Conservation (phyloP, 352 stramenopile genomes). For the Elongisporangium anandrum region DNA sequence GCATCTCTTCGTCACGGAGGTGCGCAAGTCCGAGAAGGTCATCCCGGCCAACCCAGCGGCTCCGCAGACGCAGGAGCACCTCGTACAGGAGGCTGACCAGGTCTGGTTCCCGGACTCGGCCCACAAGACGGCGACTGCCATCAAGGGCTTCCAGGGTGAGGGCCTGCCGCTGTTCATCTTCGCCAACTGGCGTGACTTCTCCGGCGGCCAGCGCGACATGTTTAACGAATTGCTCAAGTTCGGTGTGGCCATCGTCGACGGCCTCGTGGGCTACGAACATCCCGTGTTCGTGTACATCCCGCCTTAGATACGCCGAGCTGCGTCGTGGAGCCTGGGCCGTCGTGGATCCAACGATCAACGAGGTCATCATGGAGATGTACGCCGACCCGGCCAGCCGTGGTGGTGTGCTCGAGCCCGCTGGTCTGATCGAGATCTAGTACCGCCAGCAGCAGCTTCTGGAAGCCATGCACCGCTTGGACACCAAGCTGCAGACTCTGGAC, state of each 20-base stretch:
- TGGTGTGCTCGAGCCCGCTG: conserved; percentile 98
- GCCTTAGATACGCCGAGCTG: conserved; percentile 94
- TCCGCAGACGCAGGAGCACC: conserved; percentile 94
- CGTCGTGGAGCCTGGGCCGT: conserved; percentile 99
- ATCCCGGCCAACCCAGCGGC: conserved; percentile 98
- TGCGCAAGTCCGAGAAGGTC: conserved; percentile 95
- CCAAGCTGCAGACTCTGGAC: conserved; percentile 87
- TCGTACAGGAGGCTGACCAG: conserved; percentile 97
- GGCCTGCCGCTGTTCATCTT: conserved; percentile 99
- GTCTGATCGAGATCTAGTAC: conserved; percentile 99
- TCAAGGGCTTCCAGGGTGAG: conserved; percentile 99
- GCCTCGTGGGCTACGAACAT: conserved; percentile 98
- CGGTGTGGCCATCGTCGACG: conserved; percentile 98
- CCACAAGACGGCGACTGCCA: conserved; percentile 99
- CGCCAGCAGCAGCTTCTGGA: conserved; percentile 95
- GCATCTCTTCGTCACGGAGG: conserved; percentile 99
- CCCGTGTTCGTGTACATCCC: conserved; percentile 99
- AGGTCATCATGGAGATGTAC: conserved; percentile 99
- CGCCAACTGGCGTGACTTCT: conserved; percentile 99
- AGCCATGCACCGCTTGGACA: conserved; percentile 97
- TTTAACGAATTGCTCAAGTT: conserved; percentile 99
- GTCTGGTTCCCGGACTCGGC: conserved; percentile 99
- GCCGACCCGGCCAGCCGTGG: conserved; percentile 91
- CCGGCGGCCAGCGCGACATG: conserved; percentile 99
- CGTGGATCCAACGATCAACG: conserved; percentile 99